Evolutionary conservation across 2,329 filamentous ascomycete genomes (phyloP).

Genomic region (Parafenestella ontariensis): DNA sequence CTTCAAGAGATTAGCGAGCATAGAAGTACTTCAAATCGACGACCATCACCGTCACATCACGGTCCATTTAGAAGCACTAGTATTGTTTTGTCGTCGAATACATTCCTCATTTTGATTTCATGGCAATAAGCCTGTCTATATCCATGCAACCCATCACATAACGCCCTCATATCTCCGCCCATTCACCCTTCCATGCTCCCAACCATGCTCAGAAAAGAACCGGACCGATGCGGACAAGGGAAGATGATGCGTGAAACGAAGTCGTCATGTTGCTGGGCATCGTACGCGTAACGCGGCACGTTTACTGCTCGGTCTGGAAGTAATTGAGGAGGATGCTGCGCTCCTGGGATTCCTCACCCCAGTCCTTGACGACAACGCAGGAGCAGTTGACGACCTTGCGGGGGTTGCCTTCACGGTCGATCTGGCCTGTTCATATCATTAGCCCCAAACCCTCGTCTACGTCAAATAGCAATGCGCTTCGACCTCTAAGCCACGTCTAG

Average conservation of each 20-base stretch:
- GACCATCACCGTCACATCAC: not conserved
- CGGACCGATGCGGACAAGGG: constrained; percentile 24
- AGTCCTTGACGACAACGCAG: constrained; percentile 99
- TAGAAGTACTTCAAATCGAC: not conserved
- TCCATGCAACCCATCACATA: constrained; percentile 21
- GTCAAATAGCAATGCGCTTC: not conserved
- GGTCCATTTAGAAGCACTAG: not conserved
- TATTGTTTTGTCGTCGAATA: not conserved
- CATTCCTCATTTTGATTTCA: constrained; percentile 2
- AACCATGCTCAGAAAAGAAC: constrained; percentile 16
- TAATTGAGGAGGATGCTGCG: constrained; percentile 99
- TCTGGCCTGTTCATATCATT: constrained; percentile 71
- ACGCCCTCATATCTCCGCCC: constrained; percentile 4
- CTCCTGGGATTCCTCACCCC: constrained; percentile 99
- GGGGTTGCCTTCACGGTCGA: constrained; percentile 99
- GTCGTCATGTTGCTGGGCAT: constrained; percentile 8
- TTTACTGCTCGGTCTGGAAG: constrained; percentile 85
- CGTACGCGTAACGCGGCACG: constrained; percentile 16
- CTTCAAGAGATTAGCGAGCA: not conserved
- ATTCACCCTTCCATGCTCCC: constrained; percentile 14
- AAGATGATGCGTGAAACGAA: constrained; percentile 15
- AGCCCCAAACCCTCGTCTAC: constrained; percentile 6
- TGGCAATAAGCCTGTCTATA: constrained; percentile 16
- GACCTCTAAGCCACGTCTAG: constrained; percentile 1
- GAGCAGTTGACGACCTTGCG: constrained; percentile 99